Evolutionary conservation across 2,329 filamentous ascomycete species (phyloP), one percentile per base, ranked within the genome.

Genomic region (Diaporthe destruens): DNA sequence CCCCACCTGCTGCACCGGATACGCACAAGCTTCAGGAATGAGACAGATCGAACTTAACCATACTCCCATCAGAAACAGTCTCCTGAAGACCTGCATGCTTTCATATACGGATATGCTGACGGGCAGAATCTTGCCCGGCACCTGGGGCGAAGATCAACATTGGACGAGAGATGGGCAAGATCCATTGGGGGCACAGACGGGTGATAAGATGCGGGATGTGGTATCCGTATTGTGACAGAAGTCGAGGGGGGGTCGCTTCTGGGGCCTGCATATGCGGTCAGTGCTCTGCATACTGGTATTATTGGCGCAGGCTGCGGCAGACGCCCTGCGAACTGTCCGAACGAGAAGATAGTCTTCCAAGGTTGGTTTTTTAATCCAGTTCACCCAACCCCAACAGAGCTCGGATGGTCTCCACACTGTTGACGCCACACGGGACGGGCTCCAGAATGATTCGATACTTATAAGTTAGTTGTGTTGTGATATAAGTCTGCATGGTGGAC

Each of bases 111-210:
- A 44, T 11, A 9, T 16, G 57, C 18, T 29, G 36, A 14, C 5
- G 29, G 36, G 42, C 39, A 66, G n/a, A 39, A 34, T 53, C 61
- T 53, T 11, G 20, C n/a, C 51, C 61, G 14, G n/a, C n/a, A n/a
- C n/a, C n/a, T n/a, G n/a, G n/a, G 29, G 44, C 61, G 23, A 32
- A 20, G 32, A 66, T 32, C n/a, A 14, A 66, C 47, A 53, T 66
- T 66, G 61, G 61, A 66, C 61, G 61, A 66, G 36, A 51, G 47
- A 53, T 66, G 61, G 61, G 61, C 61, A 66, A 66, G 61, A 66
- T 66, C 44, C 32, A 29, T 25, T 25, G 47, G 32, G 47, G 29
- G 61, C 61, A 66, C 61, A 66, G 61, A 66, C 47, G 36, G 11
- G 59, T 65, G 59, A 51, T 51, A 49, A 51, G 29, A 39, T 36